These are phyloP conservation scores for Xylaria sp. DNA, from an alignment of 2,329 filamentous ascomycete genomes.

Conservation along the genomic window DNA sequence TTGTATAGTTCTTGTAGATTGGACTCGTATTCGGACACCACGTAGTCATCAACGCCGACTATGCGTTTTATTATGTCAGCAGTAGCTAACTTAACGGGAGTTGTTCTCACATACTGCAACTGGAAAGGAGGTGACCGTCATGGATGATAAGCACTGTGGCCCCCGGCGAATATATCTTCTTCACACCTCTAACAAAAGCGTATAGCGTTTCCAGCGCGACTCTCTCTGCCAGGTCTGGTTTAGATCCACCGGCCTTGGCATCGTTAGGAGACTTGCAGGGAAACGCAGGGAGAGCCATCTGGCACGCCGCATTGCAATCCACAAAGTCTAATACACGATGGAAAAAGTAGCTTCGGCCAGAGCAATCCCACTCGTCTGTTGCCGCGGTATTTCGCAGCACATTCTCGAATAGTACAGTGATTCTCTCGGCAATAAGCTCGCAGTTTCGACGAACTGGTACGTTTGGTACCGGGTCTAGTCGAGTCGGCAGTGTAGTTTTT, in stretches of 20 bases:
- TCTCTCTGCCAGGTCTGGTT: constrained; percentile 52
- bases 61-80: constrained; percentile 17
- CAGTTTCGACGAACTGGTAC: background rate
- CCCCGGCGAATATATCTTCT: constrained; percentile 50
- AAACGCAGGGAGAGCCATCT: constrained; percentile 53
- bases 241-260: constrained; percentile 49
- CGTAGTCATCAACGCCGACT: constrained; percentile 57
- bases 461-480: no score
- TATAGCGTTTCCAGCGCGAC: constrained; percentile 50
- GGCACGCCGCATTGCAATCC: constrained; percentile 38
- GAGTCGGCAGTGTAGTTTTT: no score
- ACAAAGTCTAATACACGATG: constrained; percentile 44
- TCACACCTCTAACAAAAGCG: constrained; percentile 47
- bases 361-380: constrained; percentile 42
- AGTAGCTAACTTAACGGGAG: background rate
- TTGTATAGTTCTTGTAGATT: constrained; percentile 49
- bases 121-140: constrained; percentile 56
- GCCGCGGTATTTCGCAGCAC: constrained; percentile 42
- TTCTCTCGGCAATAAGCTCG: constrained; percentile 21
- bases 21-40: constrained; percentile 46
- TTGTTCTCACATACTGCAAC: constrained; percentile 51
- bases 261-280: constrained; percentile 55
- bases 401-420: constrained; percentile 43
- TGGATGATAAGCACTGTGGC: constrained; percentile 54
- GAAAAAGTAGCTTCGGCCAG: constrained; percentile 42